phyloP scores from a whole-genome alignment of 805 yeast species.

The Metschnikowia sp. region DNA sequence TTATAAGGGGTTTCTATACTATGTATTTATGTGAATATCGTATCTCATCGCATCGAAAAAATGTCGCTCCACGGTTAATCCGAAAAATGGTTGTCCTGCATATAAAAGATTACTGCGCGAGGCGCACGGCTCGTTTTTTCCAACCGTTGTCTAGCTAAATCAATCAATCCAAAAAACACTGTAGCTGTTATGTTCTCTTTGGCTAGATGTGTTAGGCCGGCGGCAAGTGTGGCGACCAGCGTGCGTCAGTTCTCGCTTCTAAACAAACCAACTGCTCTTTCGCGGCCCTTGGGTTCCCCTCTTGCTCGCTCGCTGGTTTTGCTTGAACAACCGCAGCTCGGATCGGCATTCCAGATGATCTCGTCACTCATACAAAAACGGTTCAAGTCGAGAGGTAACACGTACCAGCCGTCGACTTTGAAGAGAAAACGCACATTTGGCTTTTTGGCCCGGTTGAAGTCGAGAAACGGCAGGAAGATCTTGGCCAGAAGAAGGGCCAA shows the following conservation, averaged over 20 bases:
- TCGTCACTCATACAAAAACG: conserved; percentile 49
- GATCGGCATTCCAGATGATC: conserved; percentile 22
- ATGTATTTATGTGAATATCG: background rate
- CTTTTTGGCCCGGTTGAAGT: conserved; percentile 76
- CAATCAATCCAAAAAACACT: background rate
- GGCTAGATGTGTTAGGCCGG: background rate
- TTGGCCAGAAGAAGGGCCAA: conserved; percentile 75
- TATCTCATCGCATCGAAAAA: background rate
- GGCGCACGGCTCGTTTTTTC: background rate
- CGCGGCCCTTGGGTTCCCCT: conserved; percentile 2
- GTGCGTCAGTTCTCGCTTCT: conserved; percentile 15
- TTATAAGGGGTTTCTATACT: background rate
- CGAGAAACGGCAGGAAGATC: conserved; percentile 73
- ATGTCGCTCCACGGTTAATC: background rate
- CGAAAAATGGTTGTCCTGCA: no score
- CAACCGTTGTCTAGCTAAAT: background rate
- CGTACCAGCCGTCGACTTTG: conserved; percentile 89
- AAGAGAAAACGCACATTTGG: conserved; percentile 90
- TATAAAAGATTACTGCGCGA: no score
- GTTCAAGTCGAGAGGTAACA: conserved; percentile 89
- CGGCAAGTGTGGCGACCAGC: background rate
- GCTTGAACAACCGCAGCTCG: conserved; percentile 9
- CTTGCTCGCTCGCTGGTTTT: conserved; percentile 2
- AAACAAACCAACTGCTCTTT: conserved; percentile 5
- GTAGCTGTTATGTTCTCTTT: conserved; percentile 1